Base-by-base conservation (phyloP, 2,329 filamentous ascomycete species). In the Colletotrichum spaethianum region DNA sequence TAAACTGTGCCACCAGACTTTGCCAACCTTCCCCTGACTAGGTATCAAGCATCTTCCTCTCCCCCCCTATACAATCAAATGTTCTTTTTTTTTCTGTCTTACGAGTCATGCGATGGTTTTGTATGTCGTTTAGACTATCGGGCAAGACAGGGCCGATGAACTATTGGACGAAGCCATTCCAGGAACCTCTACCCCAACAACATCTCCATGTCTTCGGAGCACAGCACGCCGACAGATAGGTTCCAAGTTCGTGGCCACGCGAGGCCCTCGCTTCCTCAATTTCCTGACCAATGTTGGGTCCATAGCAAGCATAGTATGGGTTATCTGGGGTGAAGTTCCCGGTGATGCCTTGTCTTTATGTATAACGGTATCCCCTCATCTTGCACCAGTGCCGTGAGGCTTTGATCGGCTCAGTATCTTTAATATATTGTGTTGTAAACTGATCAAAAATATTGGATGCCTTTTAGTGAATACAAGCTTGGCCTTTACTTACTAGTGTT, bases 121-220 rank as follows among this genome's bases (percentile, higher is more conserved):
- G 44, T 23, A 4, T 46, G 20, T 6, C 12, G 20, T n/a, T 2
- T 23, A 18, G 4, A 46, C 20, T 9, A 23, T 65, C 63, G 63
- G 52, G 28, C 26, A 33, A 40, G 38, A 36, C 31, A 48, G 4
- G 5, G 40, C 63, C 63, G 52, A 59, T 4, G 2, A 42, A 67
- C 36, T 57, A 67, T 38, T 44, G 33, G 64, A 52, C 28, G 55
- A 60, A 52, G 28, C 52, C 42, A 52, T 42, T 42, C 44, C 16
- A 33, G 26, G 33, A 42, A 46, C n/a, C n/a, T n/a, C n/a, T 20
- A 26, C 64, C 59, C 40, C 64, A 23, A 20, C 64, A 52, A 42
- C 31, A 36, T 40, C 63, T 36, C 64, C 64, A 61, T 28, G 33
- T 44, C 28, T 31, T 67, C 64, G 55, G 64, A 67, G 53, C 44